These are phyloP conservation scores for Ricinus communis DNA, from an alignment of 345 rosid species.

Conservation along the genomic window DNA sequence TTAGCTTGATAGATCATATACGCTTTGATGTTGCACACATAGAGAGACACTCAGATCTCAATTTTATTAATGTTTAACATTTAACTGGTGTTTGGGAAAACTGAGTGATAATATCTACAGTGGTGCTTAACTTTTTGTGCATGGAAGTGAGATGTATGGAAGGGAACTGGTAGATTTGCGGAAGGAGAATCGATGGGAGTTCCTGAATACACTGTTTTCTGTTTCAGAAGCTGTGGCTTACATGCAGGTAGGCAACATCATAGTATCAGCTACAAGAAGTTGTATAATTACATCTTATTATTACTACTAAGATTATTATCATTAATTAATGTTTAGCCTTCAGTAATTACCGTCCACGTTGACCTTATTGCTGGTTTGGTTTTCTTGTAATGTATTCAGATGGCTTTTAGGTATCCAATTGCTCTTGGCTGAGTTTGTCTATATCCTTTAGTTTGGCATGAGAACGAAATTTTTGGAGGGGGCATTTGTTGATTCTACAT, in stretches of 20 bases:
- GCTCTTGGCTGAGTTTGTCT: too few relatives aligned
- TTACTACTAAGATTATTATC: background rate
- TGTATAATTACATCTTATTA: background rate
- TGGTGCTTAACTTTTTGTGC: conserved; percentile 42
- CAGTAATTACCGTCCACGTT: too few relatives aligned
- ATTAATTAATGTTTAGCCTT: too few relatives aligned
- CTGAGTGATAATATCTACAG: conserved; percentile 31
- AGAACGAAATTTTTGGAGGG: too few relatives aligned
- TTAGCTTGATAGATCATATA: background rate
- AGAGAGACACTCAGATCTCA: background rate
- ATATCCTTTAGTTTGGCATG: too few relatives aligned
- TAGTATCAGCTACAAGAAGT: background rate
- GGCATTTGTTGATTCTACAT: too few relatives aligned
- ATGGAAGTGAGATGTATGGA: conserved; percentile 86
- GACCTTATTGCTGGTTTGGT: too few relatives aligned
- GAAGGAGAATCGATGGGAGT: conserved; percentile 87
- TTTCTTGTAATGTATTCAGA: too few relatives aligned
- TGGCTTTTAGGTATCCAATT: too few relatives aligned
- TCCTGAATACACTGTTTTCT: conserved; percentile 88
- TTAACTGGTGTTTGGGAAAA: conserved; percentile 25
- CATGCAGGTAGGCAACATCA: conserved; percentile 61
- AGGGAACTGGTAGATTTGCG: conserved; percentile 93
- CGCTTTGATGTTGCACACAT: background rate
- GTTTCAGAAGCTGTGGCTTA: conserved; percentile 96
- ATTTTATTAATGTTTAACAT: conserved; percentile 6